These are phyloP conservation scores for Schizonepeta tenuifolia DNA, from an alignment of 257 asterid genomes.

Conservation along the genomic window DNA sequence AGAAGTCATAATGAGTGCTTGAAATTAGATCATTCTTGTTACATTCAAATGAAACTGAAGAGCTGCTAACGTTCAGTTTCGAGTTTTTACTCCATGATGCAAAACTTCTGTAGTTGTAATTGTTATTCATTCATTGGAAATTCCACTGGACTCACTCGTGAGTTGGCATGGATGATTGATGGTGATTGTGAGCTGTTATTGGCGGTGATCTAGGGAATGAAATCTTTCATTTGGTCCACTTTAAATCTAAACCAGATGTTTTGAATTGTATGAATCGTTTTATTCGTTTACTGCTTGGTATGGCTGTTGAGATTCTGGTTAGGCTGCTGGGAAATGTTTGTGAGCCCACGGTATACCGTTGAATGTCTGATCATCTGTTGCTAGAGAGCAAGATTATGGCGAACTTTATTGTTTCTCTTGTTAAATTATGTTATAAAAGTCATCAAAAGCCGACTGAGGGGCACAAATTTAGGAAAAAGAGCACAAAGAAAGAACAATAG, in stretches of 20 bases:
- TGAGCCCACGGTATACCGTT: not conserved
- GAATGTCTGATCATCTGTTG: not conserved
- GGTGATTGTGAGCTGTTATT: not conserved
- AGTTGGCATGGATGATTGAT: constrained; percentile 13
- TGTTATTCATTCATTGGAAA: not conserved
- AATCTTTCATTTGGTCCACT: not conserved
- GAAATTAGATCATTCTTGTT: not conserved
- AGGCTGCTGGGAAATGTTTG: not conserved
- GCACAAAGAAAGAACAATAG: not conserved
- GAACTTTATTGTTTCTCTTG: not conserved
- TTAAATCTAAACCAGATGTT: not conserved
- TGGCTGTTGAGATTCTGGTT: not conserved
- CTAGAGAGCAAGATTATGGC: not conserved
- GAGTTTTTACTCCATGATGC: constrained; percentile 3
- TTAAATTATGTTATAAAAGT: too few relatives aligned
- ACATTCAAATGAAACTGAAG: not conserved
- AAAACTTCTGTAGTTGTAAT: not conserved
- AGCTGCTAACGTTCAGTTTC: constrained; percentile 17
- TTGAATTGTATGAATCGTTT: not conserved
- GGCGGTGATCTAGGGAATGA: not conserved
- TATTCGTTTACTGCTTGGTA: not conserved
- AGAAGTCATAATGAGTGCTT: not conserved
- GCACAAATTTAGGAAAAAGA: not conserved
- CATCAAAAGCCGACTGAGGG: not conserved
- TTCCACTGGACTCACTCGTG: not conserved